Percentiles rank a stretch among this genome's conserved stretches.
Conservation (phyloP, 2,329 filamentous ascomycete species). For the Septoria petroselini region DNA sequence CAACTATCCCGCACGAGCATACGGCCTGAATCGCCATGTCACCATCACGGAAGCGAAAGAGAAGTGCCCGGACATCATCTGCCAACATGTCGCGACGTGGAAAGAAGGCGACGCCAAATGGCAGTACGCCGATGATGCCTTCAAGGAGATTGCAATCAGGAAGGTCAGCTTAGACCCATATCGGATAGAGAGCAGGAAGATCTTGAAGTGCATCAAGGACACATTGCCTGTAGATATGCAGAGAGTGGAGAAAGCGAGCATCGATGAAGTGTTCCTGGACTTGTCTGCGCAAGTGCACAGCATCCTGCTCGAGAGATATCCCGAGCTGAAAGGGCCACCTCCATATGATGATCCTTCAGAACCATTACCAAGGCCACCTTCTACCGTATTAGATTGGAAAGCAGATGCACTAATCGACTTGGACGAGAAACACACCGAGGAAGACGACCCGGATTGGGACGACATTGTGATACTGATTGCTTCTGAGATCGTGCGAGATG, state of each 20-base stretch:
- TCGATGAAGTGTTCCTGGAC: constrained; percentile 95
- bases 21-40: constrained; percentile 75
- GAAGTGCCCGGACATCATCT: constrained; percentile 75
- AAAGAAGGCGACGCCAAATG: constrained; percentile 86
- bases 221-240: constrained; percentile 62
- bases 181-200: constrained; percentile 76
- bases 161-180: constrained; percentile 96
- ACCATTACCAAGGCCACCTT: constrained; percentile 67
- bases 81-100: constrained; percentile 94
- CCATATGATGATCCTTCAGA: constrained; percentile 69
- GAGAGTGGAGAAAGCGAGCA: constrained; percentile 85
- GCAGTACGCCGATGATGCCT: constrained; percentile 84
- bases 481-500: constrained; percentile 78
- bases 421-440: constrained; percentile 67
- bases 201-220: constrained; percentile 74
- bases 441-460: constrained; percentile 90
- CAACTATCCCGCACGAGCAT: constrained; percentile 86
- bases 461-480: constrained; percentile 84
- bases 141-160: constrained; percentile 72
- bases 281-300: constrained; percentile 79
- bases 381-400: constrained; percentile 75
- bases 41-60: constrained; percentile 78
- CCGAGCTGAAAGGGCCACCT: constrained; percentile 65
- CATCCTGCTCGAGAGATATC: constrained; percentile 70
- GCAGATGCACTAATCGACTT: constrained; percentile 53